Evolutionary conservation across 805 yeast genomes (phyloP), one percentile per base, ranked within the genome.

Genomic region (Spencermartinsiella europaea): DNA sequence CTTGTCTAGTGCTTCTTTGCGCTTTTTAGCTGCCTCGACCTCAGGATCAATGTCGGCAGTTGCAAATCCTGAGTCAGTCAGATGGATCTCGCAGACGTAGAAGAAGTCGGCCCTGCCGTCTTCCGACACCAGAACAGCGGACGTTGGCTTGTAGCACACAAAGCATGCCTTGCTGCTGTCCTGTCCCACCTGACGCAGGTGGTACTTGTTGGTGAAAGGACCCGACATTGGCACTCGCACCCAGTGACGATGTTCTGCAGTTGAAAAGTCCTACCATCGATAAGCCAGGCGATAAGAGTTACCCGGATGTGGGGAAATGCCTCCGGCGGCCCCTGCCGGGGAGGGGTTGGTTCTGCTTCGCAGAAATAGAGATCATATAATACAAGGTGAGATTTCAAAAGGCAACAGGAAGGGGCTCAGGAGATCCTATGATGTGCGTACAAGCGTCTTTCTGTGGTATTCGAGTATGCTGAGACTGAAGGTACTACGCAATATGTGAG

Each of bases 61-160:
- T 14, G 80, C 79, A 57, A 78, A 79, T 14, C 69, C 66, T 3
- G 59, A 57, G 55, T 80, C 84, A 7, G 57, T 50, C 43, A 79
- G 60, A 59, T 79, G 84, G 14, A 66, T 46, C 21, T 68, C 66
- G 57, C 84, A 80, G 1, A 70, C 64, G 56, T 77, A 79, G 58
- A 80, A 76, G 57, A 70, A 75, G 56, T 80, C 84, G 2, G 63
- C 54, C 16, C 58, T 64, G 38, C 72, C 72, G 47, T 69, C 72
- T 21, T 67, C 66, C 8, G 75, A 64, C 8, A 79, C 66, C 43
- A 79, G 61, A 20, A 79, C 84, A 1, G 68, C 63, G 2, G 64
- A 42, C 1, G 80, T 65, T 1, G 83, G 81, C 49, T 74, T 74
- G 59, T 70, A 77, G 66, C 84, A 79, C 12, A 79, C 60, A 36